Evolutionary conservation across 768 basidiomycete species (phyloP), one percentile per base, ranked within the genome.

Genomic region (Lactarius quietus): DNA sequence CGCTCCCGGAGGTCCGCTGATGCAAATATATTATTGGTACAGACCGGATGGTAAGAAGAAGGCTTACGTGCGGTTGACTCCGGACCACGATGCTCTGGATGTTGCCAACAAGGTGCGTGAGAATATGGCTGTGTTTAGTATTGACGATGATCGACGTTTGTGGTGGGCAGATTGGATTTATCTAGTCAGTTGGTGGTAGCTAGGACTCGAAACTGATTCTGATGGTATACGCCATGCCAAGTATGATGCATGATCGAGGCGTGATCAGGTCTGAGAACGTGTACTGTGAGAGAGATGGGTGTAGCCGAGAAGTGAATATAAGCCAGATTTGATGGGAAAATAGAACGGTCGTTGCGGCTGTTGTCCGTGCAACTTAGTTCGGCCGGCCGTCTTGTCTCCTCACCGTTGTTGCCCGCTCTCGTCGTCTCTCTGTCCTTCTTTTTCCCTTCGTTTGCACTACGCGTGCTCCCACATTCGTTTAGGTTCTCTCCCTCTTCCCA

Each of bases 11-110:
- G n/a, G n/a, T 18, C n/a, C 54, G 53, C 39, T 45, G 31, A 56
- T 10, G 17, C 15, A 70, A 38, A n/a, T n/a, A 2, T 14, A 23
- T 48, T 28, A 29, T 6, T 63, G 4, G n/a, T 12, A 29, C 65
- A 95, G 92, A 76, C 97, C 96, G 60, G 97, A 98, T 74, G 96
- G 96, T 59, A 93, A 90, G 87, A 99, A 99, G 84, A 98, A 98
- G 89, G 97, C 97, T 51, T 99, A 97, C 76, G 95, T 98, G 53
- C 88, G 95, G 57, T 81, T 98, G 76, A 92, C 94, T 26, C 78
- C 94, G n/a, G 95, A 97, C 81, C 90, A 95, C 77, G 95, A 98
- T 73, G 95, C 95, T 41, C 78, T 98, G 73, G 95, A 98, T 76
- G 93, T 97, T 62, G 95, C 95, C 67, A 98, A 98, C 89, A 95